phyloP scores from a whole-genome alignment of 805 yeast genomes.

The Phaffomyces antillensis region DNA sequence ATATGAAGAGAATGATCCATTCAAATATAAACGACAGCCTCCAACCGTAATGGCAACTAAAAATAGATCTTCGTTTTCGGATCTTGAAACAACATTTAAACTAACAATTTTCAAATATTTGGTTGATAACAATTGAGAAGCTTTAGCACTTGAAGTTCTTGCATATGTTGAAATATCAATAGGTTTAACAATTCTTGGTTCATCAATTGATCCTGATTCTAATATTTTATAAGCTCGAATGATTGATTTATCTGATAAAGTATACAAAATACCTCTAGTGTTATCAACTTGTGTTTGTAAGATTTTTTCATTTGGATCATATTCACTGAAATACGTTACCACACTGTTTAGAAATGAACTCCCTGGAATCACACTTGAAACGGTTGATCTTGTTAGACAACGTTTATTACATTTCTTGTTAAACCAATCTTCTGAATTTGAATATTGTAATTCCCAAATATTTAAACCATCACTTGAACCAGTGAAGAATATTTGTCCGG shows the following conservation, averaged over 20 bases:
- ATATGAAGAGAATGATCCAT: slow-evolving; percentile 31
- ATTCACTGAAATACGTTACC: slow-evolving; percentile 25
- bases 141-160: slow-evolving; percentile 37
- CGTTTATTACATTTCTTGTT: slow-evolving; percentile 75
- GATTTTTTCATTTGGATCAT: slow-evolving; percentile 39
- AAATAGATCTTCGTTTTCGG: slow-evolving; percentile 63
- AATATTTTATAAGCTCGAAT: slow-evolving; percentile 66
- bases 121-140: slow-evolving; percentile 48
- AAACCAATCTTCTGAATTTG: slow-evolving; percentile 82
- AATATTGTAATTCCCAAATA: slow-evolving; percentile 82
- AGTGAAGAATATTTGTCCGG: slow-evolving; percentile 78
- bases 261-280: slow-evolving; percentile 68
- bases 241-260: slow-evolving; percentile 76
- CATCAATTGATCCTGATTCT: slow-evolving; percentile 34
- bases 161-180: slow-evolving; percentile 31
- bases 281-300: slow-evolving; percentile 73
- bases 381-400: slow-evolving; percentile 66
- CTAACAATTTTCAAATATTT: slow-evolving; percentile 55
- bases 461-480: slow-evolving; percentile 74
- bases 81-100: slow-evolving; percentile 50
- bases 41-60: slow-evolving; percentile 72
- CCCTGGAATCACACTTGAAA: slow-evolving; percentile 44
- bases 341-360: slow-evolving; percentile 29
- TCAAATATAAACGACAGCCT: slow-evolving; percentile 70
- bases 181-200: slow-evolving; percentile 31